phyloP scores from a whole-genome alignment of 1,139 yeast species.

The Hyphopichia pseudoburtonii region DNA sequence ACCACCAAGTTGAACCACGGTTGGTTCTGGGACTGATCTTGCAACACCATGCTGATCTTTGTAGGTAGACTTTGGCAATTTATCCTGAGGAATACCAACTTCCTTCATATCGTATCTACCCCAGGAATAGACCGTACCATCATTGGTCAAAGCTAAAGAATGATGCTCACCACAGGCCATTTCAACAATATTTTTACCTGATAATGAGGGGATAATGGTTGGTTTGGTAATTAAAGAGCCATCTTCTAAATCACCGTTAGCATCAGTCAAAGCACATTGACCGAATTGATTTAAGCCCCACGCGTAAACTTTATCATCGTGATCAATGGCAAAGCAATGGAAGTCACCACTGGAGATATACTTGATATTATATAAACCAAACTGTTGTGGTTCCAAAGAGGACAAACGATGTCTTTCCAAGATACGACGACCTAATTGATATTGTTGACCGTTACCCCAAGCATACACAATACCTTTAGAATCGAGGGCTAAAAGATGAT shows the following conservation, averaged over 20 bases:
- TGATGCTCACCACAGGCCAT: slow-evolving; percentile 97
- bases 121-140: slow-evolving; percentile 77
- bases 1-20: slow-evolving; percentile 47
- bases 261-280: slow-evolving; percentile 79
- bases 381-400: slow-evolving; percentile 73
- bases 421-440: slow-evolving; percentile 83
- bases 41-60: slow-evolving; percentile 78
- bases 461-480: slow-evolving; percentile 84
- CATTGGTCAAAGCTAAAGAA: slow-evolving; percentile 67
- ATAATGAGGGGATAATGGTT: slow-evolving; percentile 61
- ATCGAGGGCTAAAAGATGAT: slow-evolving; percentile 83
- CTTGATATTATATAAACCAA: slow-evolving; percentile 74
- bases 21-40: slow-evolving; percentile 86
- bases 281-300: slow-evolving; percentile 99
- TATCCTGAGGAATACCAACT: slow-evolving; percentile 70
- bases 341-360: slow-evolving; percentile 91
- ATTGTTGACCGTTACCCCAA: slow-evolving; percentile 97
- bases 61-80: slow-evolving; percentile 65
- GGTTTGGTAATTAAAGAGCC: slow-evolving; percentile 83
- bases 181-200: slow-evolving; percentile 54
- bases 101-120: slow-evolving; percentile 95
- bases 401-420: slow-evolving; percentile 72
- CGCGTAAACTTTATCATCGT: slow-evolving; percentile 65
- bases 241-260: slow-evolving; percentile 59
- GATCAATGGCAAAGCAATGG: slow-evolving; percentile 90